Conservation (phyloP, 306 rosid species). For the Cucumis sativus region DNA sequence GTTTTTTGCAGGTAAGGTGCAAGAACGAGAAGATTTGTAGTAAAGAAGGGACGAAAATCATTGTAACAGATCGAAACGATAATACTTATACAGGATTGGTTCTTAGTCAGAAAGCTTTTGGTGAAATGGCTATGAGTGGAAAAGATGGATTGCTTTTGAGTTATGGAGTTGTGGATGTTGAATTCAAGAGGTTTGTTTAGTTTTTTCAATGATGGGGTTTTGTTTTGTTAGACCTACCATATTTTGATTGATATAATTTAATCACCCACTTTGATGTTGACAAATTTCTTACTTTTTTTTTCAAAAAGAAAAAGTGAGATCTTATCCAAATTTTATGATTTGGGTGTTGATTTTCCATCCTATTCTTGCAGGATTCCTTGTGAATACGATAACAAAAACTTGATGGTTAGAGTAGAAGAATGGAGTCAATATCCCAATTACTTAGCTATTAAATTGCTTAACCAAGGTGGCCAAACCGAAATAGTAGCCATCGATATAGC, state of each 20-base stretch:
- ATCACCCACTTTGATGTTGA: constrained; percentile 8
- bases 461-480: constrained; percentile 96
- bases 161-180: constrained; percentile 60
- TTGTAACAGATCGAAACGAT: constrained; percentile 53
- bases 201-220: background rate
- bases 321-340: background rate
- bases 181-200: constrained; percentile 43
- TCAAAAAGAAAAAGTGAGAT: background rate
- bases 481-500: constrained; percentile 75
- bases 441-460: constrained; percentile 52
- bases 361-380: constrained; percentile 55
- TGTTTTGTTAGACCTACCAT: background rate
- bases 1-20: constrained; percentile 58
- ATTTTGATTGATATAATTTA: background rate
- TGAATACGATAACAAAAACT: constrained; percentile 45
- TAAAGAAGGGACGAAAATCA: constrained; percentile 44
- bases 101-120: constrained; percentile 57
- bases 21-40: constrained; percentile 37
- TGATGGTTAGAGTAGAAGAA: constrained; percentile 72
- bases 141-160: constrained; percentile 28
- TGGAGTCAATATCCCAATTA: constrained; percentile 59
- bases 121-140: constrained; percentile 51
- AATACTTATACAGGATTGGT: constrained; percentile 56
- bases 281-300: background rate
- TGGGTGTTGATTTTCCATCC: background rate